Evolutionary conservation across 1,139 yeast species (phyloP).

Genomic region (Hansenula lynferdii): DNA sequence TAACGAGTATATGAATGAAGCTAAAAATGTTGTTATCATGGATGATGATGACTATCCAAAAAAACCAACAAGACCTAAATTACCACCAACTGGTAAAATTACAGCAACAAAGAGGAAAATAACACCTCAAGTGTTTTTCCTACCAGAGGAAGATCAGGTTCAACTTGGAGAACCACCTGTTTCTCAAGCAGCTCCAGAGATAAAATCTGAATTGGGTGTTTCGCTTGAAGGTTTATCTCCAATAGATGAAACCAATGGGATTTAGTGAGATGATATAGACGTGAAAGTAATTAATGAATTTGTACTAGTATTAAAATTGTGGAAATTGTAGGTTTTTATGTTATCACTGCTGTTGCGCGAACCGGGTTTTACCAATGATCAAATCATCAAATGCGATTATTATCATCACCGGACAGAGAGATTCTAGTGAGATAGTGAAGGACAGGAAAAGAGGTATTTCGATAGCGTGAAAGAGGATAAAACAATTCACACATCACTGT

Average conservation of each 20-base stretch:
- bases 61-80: slow-evolving; percentile 76
- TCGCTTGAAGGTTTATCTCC: background rate
- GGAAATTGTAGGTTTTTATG: too few species aligned
- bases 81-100: slow-evolving; percentile 94
- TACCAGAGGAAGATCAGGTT: slow-evolving; percentile 31
- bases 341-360: background rate
- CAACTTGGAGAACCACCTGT: too few species aligned
- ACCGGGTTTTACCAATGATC: background rate
- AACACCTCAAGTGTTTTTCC: slow-evolving; percentile 46
- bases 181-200: background rate
- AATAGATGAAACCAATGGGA: background rate
- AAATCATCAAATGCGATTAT: background rate
- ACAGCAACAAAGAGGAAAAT: slow-evolving; percentile 61
- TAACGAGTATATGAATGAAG: slow-evolving; percentile 22
- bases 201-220: background rate
- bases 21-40: slow-evolving; percentile 21
- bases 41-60: slow-evolving; percentile 45
- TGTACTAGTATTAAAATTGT: background rate
- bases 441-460: too few species aligned
- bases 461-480: too few species aligned
- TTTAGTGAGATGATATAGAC: background rate
- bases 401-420: too few species aligned
- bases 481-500: too few species aligned
- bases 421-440: too few species aligned
- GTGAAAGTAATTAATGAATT: too few species aligned